Evolutionary conservation across 108 stramenopile species (phyloP), one percentile per base, ranked within the genome.

Genomic region (Tribonema minus): DNA sequence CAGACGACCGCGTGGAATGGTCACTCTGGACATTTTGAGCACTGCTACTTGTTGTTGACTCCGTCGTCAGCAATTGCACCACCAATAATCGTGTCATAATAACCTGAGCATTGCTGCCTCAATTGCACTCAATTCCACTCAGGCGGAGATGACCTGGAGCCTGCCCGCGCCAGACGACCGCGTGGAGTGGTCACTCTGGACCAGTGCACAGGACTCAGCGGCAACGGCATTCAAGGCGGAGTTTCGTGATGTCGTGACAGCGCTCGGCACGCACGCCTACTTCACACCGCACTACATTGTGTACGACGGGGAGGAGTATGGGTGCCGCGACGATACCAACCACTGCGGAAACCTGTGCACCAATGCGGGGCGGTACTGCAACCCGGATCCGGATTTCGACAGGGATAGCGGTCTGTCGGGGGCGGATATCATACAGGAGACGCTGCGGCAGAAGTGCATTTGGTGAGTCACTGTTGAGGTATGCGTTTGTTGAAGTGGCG

Each of bases 141-240:
- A 91, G 79, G 82, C 91, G 64, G 89, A 92, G 87, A 91, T 96
- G 92, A 75, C 90, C 23, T 96, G 92, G 91, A 74, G 88, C 2
- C 71, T 94, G 32, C 95, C 95, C 7, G 82, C 84, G 5, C 92
- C 92, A 0, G 92, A 93, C 74, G 90, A 87, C 71, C 88, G 92
- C 15, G 95, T 96, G 37, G 93, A 94, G 73, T 96, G 93, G 84
- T 90, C 92, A 60, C 76, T 96, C 41, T 96, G 93, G 93, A 91
- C 90, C 4, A 89, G 83, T 32, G 92, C 94, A 61, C 89, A 87
- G 15, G 94, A 96, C 82, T 28, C 77, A 30, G 70, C 82, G 25
- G 70, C 84, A 5, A 64, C 68, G 77, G 68, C 76, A 27, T 92
- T 96, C 75, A 81, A 91, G 66, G 70, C 70, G 46, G 81, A 84